Evolutionary conservation across 495 filamentous ascomycete genomes (phyloP), one percentile per base, ranked within the genome.

Genomic region (Aspergillus panamensis): DNA sequence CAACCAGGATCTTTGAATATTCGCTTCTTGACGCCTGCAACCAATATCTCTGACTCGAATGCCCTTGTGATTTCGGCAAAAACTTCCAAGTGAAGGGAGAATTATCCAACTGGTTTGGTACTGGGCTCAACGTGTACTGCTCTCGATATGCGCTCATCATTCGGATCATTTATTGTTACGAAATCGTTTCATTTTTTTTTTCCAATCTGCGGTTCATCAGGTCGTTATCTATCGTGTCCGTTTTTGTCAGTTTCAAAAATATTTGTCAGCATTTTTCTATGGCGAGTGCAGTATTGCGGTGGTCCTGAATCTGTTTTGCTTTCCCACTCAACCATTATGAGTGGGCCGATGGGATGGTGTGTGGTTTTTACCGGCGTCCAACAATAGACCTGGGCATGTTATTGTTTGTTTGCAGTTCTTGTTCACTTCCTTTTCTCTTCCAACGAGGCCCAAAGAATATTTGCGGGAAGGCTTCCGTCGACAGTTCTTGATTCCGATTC

Each of bases 301-400:
- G 69, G 64, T 67, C 62, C 60, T 62, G 60, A 65, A 61, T 67
- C 58, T 66, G 58, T 61, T 66, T 68, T 49, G 62, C 66, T 69
- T 67, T 51, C 56, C 53, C 62, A 64, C 51, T 49, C 64, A 59
- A 58, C 63, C 63, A 62, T 63, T 64, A 69, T 67, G 67, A 65
- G 66, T 68, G 70, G 68, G 65, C 61, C 61, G 72, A 70, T 61
- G 66, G 71, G 65, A 66, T 70, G 67, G 72, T 62, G 69, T 70
- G 69, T 72, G 66, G 65, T 73, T 75, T 65, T 63, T 73, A 25
- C 64, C 62, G 74, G 74, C 74, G 74, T 77, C 74, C 69, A 71
- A 69, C 69, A 62, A 77, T 77, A 77, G 74, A 77, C 71, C 64
- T 69, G 74, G 74, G 74, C 74, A 77, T 77, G 73, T 75, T 66